phyloP scores from a whole-genome alignment of 108 stramenopile species.

The Nitzschia inconspicua region DNA sequence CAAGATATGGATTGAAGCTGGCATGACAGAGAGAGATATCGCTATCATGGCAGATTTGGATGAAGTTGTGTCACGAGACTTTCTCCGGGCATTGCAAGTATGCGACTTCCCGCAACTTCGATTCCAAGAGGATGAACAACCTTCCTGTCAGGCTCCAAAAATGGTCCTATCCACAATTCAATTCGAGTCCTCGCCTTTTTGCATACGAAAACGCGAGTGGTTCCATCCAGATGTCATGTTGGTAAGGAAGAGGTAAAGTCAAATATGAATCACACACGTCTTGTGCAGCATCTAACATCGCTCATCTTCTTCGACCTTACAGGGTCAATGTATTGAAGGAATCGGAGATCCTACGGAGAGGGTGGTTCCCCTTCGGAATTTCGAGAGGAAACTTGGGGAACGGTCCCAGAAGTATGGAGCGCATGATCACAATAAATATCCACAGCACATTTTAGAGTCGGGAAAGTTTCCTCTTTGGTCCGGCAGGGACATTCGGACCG shows the following conservation, averaged over 20 bases:
- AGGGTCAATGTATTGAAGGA: neutral
- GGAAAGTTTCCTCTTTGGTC: slow-evolving; percentile 2
- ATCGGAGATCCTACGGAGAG: neutral
- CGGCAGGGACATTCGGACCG: slow-evolving; percentile 1
- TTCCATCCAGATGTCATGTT: slow-evolving; percentile 15
- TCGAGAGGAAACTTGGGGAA: neutral
- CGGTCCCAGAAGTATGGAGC: neutral
- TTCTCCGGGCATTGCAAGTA: slow-evolving; percentile 44
- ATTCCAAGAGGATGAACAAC: neutral
- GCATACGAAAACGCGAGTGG: slow-evolving; percentile 15
- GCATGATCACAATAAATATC: slow-evolving; percentile 6
- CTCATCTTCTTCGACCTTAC: no score
- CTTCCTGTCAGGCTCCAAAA: slow-evolving; percentile 4
- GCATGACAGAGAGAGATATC: slow-evolving; percentile 53
- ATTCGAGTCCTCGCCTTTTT: slow-evolving; percentile 46
- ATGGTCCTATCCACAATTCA: slow-evolving; percentile 30
- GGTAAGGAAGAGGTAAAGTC: no score
- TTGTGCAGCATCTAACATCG: no score
- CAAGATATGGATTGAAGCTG: slow-evolving; percentile 47
- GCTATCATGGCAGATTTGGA: slow-evolving; percentile 52
- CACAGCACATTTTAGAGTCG: neutral
- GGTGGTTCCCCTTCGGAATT: neutral
- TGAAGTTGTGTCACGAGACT: slow-evolving; percentile 56
- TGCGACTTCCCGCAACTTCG: slow-evolving; percentile 34
- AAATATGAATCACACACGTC: no score